A percentile compares a stretch with the other conserved stretches of the same genome.
phyloP scores from a whole-genome alignment of 306 rosid genomes.

The Sechiopsis laciniata region DNA sequence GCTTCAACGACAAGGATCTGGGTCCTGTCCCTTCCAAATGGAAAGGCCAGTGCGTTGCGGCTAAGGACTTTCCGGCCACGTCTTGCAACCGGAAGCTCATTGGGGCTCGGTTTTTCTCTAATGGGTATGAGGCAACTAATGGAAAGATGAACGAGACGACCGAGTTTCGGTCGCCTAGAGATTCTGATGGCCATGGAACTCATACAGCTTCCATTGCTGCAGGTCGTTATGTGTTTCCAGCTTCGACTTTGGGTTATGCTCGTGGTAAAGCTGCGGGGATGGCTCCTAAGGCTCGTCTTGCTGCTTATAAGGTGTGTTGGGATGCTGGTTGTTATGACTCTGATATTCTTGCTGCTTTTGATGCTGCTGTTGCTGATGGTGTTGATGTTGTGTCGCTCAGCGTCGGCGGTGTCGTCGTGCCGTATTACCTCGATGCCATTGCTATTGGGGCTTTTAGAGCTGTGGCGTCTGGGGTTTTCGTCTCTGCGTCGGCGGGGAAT shows the following conservation, averaged over 20 bases:
- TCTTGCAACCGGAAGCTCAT: slow-evolving; percentile 70
- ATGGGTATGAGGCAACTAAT: slow-evolving; percentile 63
- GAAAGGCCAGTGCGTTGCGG: slow-evolving; percentile 64
- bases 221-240: slow-evolving; percentile 70
- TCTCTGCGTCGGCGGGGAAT: slow-evolving; percentile 78
- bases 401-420: slow-evolving; percentile 89
- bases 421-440: slow-evolving; percentile 67
- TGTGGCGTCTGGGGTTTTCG: slow-evolving; percentile 49
- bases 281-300: slow-evolving; percentile 87
- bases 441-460: slow-evolving; percentile 74
- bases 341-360: slow-evolving; percentile 83
- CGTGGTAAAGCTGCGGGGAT: slow-evolving; percentile 73
- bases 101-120: slow-evolving; percentile 64
- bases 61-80: slow-evolving; percentile 39
- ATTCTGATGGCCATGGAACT: slow-evolving; percentile 86
- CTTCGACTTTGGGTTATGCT: slow-evolving; percentile 70
- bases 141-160: slow-evolving; percentile 71
- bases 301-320: slow-evolving; percentile 84
- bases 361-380: slow-evolving; percentile 68
- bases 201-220: slow-evolving; percentile 87
- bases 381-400: slow-evolving; percentile 73
- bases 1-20: slow-evolving; percentile 61
- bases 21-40: slow-evolving; percentile 67
- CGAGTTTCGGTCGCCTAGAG: slow-evolving; percentile 66
- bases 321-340: slow-evolving; percentile 67